Evolutionary conservation across 2,329 filamentous ascomycete species (phyloP).

Genomic region (Daldinia sp.): DNA sequence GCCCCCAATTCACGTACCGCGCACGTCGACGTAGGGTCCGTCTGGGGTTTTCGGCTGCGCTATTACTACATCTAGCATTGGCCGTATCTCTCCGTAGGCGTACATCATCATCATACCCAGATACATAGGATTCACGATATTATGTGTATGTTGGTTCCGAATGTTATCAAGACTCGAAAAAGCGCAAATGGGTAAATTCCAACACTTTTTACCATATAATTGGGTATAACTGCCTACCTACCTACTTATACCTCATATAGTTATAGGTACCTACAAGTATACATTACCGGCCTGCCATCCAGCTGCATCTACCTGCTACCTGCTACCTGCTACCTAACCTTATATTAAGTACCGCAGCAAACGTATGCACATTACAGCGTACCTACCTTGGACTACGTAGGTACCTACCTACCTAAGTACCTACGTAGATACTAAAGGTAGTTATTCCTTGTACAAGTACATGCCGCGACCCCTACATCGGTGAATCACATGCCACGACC

Average conservation of each 20-base stretch:
- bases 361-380: neutral
- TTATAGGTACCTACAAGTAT: no score
- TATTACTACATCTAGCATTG: slow-evolving; percentile 3
- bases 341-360: no score
- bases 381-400: no score
- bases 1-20: neutral
- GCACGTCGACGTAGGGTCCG: neutral
- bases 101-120: no score
- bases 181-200: no score
- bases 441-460: neutral
- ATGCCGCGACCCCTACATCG: neutral
- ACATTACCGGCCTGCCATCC: no score
- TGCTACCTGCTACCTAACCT: no score
- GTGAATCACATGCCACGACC: neutral
- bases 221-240: neutral
- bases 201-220: no score
- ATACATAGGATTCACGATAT: neutral
- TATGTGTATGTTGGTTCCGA: neutral
- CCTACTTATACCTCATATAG: neutral
- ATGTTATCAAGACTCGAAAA: no score
- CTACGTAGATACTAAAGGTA: no score
- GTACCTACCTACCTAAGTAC: neutral
- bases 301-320: no score
- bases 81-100: no score
- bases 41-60: neutral